Base-by-base conservation (phyloP, 176 grass and related monocot species). In the Carex kokanica region DNA sequence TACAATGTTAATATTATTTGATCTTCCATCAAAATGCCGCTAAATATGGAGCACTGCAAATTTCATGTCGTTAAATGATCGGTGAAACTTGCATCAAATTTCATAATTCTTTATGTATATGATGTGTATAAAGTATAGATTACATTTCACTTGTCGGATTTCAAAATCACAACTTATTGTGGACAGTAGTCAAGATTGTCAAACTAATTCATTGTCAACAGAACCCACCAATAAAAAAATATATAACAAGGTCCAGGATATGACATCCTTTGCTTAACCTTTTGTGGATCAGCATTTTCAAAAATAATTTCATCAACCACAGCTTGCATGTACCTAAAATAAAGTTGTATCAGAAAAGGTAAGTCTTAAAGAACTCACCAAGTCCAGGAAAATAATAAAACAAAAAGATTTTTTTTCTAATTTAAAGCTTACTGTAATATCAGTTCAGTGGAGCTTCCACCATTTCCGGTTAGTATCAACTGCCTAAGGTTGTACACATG, bases 401-500 rank as follows among this genome's bases (percentile, higher is more conserved):
- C 64, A 14, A 25, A 53, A 0, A 20, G n/a, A 85, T 41, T 41
- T 24, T 21, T 38, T 57, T 64, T 59, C 59, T 72, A 61, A 86
- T 67, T 88, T 61, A 41, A 57, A 92, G 88, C 89, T 94, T 85
- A 98, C 95, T 98, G 92, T 64, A 93, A 93, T 83, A 98, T 87
- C 86, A 93, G 92, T 69, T 94, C 90, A 61, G 86, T 84, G 85
- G 90, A 94, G 84, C 89, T 98, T 84, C 89, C 88, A 84, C 84
- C 86, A 52, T 94, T 87, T 83, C 95, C 92, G 40, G 92, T 91
- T 88, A 98, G 88, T 93, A 98, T 98, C 68, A 93, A 80, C 85
- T 98, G 95, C 84, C 95, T 98, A 88, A 98, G 95, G 79, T 88
- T 93, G 86, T 98, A 94, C 11, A 98, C 86, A 84, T 98, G 95